A percentile compares a stretch with the other conserved stretches of the same genome.
Evolutionary conservation across 2,329 filamentous ascomycete species (phyloP).

Genomic region (Myriosclerotinia duriaeana): DNA sequence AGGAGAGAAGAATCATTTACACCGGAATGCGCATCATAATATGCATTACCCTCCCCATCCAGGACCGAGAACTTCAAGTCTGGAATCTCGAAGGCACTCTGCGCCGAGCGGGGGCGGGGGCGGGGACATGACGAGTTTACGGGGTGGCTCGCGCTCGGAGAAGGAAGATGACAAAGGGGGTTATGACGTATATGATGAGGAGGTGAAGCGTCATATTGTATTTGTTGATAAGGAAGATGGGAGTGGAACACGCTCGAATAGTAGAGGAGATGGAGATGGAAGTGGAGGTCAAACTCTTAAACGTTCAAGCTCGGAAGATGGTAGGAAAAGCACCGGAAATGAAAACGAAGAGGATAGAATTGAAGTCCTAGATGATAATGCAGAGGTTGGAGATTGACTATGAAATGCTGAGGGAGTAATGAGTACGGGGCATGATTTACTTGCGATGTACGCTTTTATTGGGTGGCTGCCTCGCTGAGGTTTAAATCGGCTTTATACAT

Average conservation of each 20-base stretch:
- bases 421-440: background rate
- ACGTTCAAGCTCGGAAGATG: background rate
- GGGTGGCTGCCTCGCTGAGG: no score
- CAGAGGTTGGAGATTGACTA: accelerated
- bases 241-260: background rate
- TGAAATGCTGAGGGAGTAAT: background rate
- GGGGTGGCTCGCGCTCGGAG: background rate
- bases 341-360: background rate
- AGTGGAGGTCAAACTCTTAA: no score
- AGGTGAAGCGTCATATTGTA: background rate
- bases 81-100: background rate
- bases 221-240: background rate
- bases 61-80: background rate
- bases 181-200: background rate
- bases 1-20: background rate
- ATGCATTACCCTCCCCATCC: conserved; percentile 18
- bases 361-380: no score
- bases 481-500: no score
- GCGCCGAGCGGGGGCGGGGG: background rate
- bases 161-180: no score
- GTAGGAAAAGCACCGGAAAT: background rate
- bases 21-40: conserved; percentile 5
- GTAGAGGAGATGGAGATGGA: background rate
- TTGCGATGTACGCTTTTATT: background rate
- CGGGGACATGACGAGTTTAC: background rate